Evolutionary conservation across 345 rosid genomes (phyloP), one percentile per base, ranked within the genome.

Genomic region (Barbarea vulgaris): DNA sequence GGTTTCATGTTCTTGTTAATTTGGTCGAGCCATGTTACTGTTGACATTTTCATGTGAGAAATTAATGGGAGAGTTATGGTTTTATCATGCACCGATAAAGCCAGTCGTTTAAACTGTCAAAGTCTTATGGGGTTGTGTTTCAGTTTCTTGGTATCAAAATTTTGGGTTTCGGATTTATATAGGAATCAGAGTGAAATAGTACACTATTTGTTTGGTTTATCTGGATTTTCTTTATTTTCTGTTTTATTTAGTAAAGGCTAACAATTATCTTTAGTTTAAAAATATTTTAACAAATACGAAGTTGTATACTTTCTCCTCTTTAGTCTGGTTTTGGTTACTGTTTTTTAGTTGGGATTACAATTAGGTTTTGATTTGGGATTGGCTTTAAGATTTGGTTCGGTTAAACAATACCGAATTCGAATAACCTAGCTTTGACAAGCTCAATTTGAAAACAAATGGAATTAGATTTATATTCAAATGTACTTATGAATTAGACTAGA

Each of bases 1-100:
- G 17, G 14, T 52, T 8, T 13, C 33, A 50, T 31, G 13, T 8
- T 21, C 9, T 65, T 36, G 33, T 27, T 53, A 18, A 19, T 19
- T 31, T 39, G 54, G 54, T 39, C 15, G 5, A 27, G 4, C 56
- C 19, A 65, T 65, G 66, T 65, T 44, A 63, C 44, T 7, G n/a
- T 50, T 36, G 76, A 25, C 30, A 61, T 17, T 7, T 36, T 50
- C 60, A 72, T 60, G 59, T 4, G 48, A 48, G 67, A 24, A 34
- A 58, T 70, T 44, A 44, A 44, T 28, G 56, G 5, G 22, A 56
- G 64, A 56, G 56, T 37, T 25, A 27, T 57, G 56, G 42, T 46
- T 70, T 27, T 8, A 31, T 30, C 31, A 57, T 66, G 66, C 57
- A 47, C 56, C 46, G 74, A 17, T 56, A 19, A 57, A 30, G 14